These are phyloP conservation scores for Tulasnella sp. DNA, from an alignment of 768 basidiomycete genomes.

Conservation along the genomic window DNA sequence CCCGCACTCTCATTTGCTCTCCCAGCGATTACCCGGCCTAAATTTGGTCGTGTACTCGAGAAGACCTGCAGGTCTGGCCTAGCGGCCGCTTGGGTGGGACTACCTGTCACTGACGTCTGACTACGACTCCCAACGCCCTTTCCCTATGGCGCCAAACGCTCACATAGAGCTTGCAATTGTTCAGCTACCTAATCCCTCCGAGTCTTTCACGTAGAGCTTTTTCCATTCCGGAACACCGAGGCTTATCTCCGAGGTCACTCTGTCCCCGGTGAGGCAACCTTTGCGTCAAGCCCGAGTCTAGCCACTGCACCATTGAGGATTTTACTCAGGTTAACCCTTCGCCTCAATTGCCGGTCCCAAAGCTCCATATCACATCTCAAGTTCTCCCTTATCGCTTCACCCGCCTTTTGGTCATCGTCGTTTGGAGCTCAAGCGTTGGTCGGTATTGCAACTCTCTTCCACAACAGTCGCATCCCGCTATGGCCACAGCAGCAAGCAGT, in stretches of 20 bases:
- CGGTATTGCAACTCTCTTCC: not conserved
- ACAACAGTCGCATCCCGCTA: not conserved
- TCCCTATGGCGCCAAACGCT: no score
- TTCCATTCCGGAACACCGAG: not conserved
- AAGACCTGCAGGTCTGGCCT: no score
- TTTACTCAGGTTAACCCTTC: not conserved
- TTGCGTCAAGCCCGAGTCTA: not conserved
- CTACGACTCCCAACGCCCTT: no score
- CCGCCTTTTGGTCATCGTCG: not conserved
- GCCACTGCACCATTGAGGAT: not conserved
- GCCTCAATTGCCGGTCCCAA: not conserved
- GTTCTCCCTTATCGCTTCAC: not conserved
- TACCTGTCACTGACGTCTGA: no score
- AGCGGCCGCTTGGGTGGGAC: no score
- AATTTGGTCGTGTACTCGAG: no score
- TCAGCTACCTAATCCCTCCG: no score
- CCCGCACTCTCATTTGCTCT: no score
- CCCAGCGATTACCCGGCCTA: no score
- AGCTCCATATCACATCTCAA: not conserved
- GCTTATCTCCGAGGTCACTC: not conserved
- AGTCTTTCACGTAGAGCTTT: no score
- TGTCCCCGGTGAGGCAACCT: not conserved
- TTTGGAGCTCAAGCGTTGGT: not conserved
- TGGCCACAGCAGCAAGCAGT: not conserved
- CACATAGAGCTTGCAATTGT: no score